Conservation (phyloP, 768 basidiomycete species). For the Kwoniella bestiolae region DNA sequence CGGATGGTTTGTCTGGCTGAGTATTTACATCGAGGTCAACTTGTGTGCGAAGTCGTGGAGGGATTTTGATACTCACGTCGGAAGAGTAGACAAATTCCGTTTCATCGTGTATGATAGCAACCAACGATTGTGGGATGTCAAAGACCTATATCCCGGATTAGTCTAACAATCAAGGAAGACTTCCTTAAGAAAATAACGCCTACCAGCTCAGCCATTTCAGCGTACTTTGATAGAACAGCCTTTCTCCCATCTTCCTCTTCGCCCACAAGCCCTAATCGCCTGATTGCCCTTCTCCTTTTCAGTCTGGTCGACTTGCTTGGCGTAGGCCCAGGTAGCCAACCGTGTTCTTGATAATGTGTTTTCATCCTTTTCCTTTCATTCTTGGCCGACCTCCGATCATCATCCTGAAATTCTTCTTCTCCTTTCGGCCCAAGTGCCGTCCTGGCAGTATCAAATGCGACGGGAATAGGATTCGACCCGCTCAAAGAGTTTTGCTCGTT, state of each 20-base stretch:
- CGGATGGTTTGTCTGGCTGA: slow-evolving; percentile 3
- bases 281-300: slow-evolving; percentile 32
- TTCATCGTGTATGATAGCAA: slow-evolving; percentile 19
- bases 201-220: slow-evolving; percentile 44
- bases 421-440: neutral
- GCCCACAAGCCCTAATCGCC: slow-evolving; percentile 32
- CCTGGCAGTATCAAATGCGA: slow-evolving; percentile 17
- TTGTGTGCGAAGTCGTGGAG: neutral
- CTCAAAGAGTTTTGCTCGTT: neutral
- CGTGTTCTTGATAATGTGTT: slow-evolving; percentile 34
- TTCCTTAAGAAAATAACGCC: too few relatives aligned
- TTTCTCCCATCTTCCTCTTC: slow-evolving; percentile 24
- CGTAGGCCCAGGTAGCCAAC: slow-evolving; percentile 42
- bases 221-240: slow-evolving; percentile 43
- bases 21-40: slow-evolving; percentile 1
- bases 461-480: neutral
- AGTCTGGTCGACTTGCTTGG: slow-evolving; percentile 19
- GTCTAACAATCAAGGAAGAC: too few relatives aligned
- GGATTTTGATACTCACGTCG: slow-evolving; percentile 10
- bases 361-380: slow-evolving; percentile 33
- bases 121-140: neutral
- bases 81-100: slow-evolving; percentile 4
- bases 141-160: slow-evolving; percentile 15
- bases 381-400: slow-evolving; percentile 10
- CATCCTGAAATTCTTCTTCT: slow-evolving; percentile 15